Conservation (phyloP, 257 asterid genomes). For the Plantago major region DNA sequence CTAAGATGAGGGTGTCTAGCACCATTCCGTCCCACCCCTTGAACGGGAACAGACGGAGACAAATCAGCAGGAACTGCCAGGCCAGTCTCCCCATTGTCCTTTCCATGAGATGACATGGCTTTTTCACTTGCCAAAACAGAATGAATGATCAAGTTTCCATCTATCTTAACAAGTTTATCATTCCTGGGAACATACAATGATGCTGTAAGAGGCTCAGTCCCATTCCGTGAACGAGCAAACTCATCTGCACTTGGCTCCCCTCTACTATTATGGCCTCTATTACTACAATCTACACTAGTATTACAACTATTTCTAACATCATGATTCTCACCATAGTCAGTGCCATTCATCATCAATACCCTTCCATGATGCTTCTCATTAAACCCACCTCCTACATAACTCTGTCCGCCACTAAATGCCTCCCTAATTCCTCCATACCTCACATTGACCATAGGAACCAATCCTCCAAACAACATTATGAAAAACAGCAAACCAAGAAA, state of each 20-base stretch:
- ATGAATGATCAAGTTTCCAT: constrained; percentile 69
- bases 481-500: constrained; percentile 78
- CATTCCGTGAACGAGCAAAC: constrained; percentile 36
- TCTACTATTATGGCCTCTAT: constrained; percentile 26
- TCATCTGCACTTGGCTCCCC: constrained; percentile 39
- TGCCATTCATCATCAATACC: constrained; percentile 63
- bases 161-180: constrained; percentile 71
- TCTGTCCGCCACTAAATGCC: constrained; percentile 41
- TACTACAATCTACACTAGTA: constrained; percentile 28
- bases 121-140: constrained; percentile 75
- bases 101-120: constrained; percentile 57
- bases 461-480: constrained; percentile 74
- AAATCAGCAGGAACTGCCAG: constrained; percentile 61
- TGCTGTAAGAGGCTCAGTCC: constrained; percentile 60
- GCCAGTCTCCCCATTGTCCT: constrained; percentile 54
- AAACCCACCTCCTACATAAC: constrained; percentile 34
- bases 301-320: constrained; percentile 31
- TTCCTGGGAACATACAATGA: constrained; percentile 77
- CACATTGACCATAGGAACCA: constrained; percentile 76
- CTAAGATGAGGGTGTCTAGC: constrained; percentile 42
- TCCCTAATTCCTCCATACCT: constrained; percentile 65
- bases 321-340: constrained; percentile 33
- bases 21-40: constrained; percentile 51
- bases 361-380: constrained; percentile 54
- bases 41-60: constrained; percentile 44